Percentiles rank a stretch among this genome's conserved stretches.
These are phyloP conservation scores for Taiozyma sp. DNA, from an alignment of 1,139 yeast genomes.

Conservation along the genomic window DNA sequence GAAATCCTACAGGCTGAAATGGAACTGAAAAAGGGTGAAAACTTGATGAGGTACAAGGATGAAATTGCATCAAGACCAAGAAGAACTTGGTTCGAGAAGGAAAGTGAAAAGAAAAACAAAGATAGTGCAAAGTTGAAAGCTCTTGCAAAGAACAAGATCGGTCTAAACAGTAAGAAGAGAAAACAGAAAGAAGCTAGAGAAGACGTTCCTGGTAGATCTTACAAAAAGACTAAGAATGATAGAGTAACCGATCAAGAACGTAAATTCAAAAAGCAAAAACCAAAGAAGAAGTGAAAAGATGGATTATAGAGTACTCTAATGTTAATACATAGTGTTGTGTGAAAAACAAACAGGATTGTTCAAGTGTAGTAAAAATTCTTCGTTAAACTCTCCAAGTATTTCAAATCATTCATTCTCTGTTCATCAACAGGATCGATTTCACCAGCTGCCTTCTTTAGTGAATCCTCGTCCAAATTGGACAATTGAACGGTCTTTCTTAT, in stretches of 20 bases:
- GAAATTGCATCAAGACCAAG: conserved; percentile 90
- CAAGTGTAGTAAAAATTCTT: conserved; percentile 40
- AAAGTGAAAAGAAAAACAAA: conserved; percentile 56
- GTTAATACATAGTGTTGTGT: neutral
- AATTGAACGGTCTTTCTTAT: conserved; percentile 65
- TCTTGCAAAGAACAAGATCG: conserved; percentile 36
- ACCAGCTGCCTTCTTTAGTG: conserved; percentile 19
- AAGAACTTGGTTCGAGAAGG: conserved; percentile 94
- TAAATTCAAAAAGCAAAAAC: conserved; percentile 32
- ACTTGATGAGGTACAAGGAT: conserved; percentile 69
- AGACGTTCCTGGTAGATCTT: conserved; percentile 41
- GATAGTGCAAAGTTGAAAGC: conserved; percentile 20
- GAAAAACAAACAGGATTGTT: neutral
- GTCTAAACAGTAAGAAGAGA: conserved; percentile 51
- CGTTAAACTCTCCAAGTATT: conserved; percentile 37
- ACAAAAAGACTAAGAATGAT: conserved; percentile 69
- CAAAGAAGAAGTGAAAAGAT: conserved; percentile 21
- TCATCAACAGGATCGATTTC: conserved; percentile 22
- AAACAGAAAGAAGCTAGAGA: conserved; percentile 51
- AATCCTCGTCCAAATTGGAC: conserved; percentile 31
- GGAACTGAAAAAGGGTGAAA: conserved; percentile 83
- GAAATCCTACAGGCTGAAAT: conserved; percentile 85
- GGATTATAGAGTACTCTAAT: neutral
- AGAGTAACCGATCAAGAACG: conserved; percentile 46
- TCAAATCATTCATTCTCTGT: conserved; percentile 38